Evolutionary conservation across 768 basidiomycete species (phyloP), one percentile per base, ranked within the genome.

Genomic region (Chalciporus piperatus): DNA sequence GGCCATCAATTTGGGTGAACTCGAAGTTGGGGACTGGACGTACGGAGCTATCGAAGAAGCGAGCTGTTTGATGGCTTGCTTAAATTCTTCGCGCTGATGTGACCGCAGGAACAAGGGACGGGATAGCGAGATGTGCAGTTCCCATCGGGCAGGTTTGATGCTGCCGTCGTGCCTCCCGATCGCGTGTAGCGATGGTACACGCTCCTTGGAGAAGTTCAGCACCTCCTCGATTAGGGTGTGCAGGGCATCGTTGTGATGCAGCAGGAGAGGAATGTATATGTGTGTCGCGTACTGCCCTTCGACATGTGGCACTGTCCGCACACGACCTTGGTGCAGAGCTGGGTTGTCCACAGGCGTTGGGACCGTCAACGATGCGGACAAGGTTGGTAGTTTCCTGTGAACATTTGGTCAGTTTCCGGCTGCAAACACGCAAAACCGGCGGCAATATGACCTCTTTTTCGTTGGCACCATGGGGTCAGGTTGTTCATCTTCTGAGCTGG

Each of bases 231-330:
- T 55, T 12, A 83, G 55, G 22, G 69, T 67, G 54, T 73, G 69
- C 41, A 91, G 69, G 13, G 70, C 57, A 17, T 79, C 75, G 28
- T 59, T 65, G 35, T 63, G 72, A 43, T 71, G 67, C 25, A 87
- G 57, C 47, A 64, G 57, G 62, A 95, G 61, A 0, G 85, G 80
- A 11, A 92, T 73, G 63, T 87, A 95, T 47, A 94, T 77, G 70
- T 95, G 82, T 4, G 87, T 76, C 1, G 85, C 83, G 64, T 82
- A 95, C 62, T 95, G 92, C 0, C 95, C 95, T 12, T 92, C 87
- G 4, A 92, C 83, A 63, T 92, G 90, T 2, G 92, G 91, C 1
- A 74, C 76, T 0, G 83, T 75, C 27, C 95, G 82, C 42, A 74
- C 74, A 27, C 94, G 81, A 13, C 95, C 95, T 73, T 95, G 92